phyloP scores from a whole-genome alignment of 2,329 filamentous ascomycete genomes.

The Apiospora malaysiana region DNA sequence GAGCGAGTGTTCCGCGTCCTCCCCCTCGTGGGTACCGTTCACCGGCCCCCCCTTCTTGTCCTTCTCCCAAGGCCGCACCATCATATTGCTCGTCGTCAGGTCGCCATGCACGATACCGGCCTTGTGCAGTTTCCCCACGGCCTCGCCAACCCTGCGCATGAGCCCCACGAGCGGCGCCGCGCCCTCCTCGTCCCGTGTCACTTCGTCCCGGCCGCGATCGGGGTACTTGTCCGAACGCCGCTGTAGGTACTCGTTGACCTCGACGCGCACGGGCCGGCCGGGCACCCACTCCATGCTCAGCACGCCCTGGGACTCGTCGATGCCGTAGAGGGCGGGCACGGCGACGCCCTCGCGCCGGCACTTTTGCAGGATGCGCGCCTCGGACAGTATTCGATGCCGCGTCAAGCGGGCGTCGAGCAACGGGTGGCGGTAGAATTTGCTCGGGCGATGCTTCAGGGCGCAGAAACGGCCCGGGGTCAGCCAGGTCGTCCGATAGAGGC shows the following conservation, averaged over 20 bases:
- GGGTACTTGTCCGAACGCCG: slow-evolving; percentile 41
- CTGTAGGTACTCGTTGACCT: slow-evolving; percentile 72
- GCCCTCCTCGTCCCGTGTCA: slow-evolving; percentile 43
- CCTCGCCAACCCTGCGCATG: slow-evolving; percentile 72
- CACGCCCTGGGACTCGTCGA: slow-evolving; percentile 71
- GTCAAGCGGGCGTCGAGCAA: slow-evolving; percentile 87
- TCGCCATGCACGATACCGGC: slow-evolving; percentile 93
- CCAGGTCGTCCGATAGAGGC: slow-evolving; percentile 87
- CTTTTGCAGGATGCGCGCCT: slow-evolving; percentile 83
- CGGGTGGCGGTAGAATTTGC: slow-evolving; percentile 91
- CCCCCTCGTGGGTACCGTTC: slow-evolving; percentile 27
- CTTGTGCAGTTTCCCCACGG: slow-evolving; percentile 78
- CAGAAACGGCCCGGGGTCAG: slow-evolving; percentile 70
- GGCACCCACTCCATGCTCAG: slow-evolving; percentile 85
- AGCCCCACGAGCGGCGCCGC: slow-evolving; percentile 62
- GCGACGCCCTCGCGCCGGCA: slow-evolving; percentile 78
- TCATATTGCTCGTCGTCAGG: slow-evolving; percentile 96
- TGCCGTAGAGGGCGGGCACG: slow-evolving; percentile 81
- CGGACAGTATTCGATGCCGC: slow-evolving; percentile 83
- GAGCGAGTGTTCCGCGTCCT: slow-evolving; percentile 40
- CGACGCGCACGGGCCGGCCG: slow-evolving; percentile 71
- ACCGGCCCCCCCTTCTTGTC: slow-evolving; percentile 26
- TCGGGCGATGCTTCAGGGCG: slow-evolving; percentile 89
- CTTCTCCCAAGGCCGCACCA: slow-evolving; percentile 63
- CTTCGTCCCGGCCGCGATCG: slow-evolving; percentile 28